Evolutionary conservation across 176 grass and related monocot genomes (phyloP).

Genomic region (Pharus latifolius): DNA sequence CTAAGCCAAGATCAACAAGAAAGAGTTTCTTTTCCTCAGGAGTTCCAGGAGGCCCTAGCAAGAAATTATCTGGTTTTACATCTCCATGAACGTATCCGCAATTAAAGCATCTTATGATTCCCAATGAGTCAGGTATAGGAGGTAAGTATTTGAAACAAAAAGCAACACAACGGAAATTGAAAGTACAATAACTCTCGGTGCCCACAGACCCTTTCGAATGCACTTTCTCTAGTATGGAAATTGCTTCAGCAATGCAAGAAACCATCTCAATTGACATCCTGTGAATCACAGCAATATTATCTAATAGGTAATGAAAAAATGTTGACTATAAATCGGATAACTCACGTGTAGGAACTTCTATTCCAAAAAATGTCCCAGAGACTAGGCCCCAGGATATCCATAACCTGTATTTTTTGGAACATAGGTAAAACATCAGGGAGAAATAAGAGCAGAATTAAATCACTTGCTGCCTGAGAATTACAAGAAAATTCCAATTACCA

Average conservation of each 20-base stretch:
- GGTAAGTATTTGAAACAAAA: slow-evolving; percentile 2
- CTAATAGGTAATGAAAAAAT: slow-evolving; percentile 11
- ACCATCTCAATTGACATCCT: slow-evolving; percentile 99
- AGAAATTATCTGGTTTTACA: slow-evolving; percentile 99
- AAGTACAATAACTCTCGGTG: neutral
- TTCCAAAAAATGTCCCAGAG: slow-evolving; percentile 96
- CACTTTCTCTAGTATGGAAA: slow-evolving; percentile 95
- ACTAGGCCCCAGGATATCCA: slow-evolving; percentile 97
- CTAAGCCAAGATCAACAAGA: slow-evolving; percentile 99
- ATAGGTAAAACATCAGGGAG: too few species aligned
- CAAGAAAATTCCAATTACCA: slow-evolving; percentile 44
- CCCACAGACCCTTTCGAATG: slow-evolving; percentile 92
- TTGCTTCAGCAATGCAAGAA: slow-evolving; percentile 90
- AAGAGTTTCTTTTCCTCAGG: slow-evolving; percentile 92
- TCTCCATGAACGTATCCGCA: slow-evolving; percentile 91
- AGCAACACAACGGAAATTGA: neutral
- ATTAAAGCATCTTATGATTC: slow-evolving; percentile 12
- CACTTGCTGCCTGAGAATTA: too few species aligned
- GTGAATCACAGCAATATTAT: slow-evolving; percentile 6
- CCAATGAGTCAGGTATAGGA: neutral
- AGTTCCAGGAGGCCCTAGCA: slow-evolving; percentile 83
- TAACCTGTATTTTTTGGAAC: slow-evolving; percentile 76
- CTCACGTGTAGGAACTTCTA: slow-evolving; percentile 82
- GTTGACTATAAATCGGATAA: slow-evolving; percentile 11
- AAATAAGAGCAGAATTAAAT: too few species aligned